Percentiles rank a stretch among this genome's conserved stretches.
phyloP scores from a whole-genome alignment of 768 basidiomycete genomes.

The Russula griseocarnosa region DNA sequence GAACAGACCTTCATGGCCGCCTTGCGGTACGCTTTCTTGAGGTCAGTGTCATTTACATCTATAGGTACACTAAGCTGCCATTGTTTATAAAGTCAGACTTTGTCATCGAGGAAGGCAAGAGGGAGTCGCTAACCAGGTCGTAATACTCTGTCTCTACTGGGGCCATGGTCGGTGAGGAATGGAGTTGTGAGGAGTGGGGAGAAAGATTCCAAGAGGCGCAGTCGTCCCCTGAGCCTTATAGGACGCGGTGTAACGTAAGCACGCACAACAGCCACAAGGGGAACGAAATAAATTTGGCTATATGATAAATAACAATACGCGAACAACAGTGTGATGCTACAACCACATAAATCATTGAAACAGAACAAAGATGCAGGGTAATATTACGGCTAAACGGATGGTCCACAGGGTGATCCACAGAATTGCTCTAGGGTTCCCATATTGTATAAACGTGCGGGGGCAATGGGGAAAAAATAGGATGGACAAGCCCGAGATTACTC shows the following conservation, averaged over 20 bases:
- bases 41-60: slow-evolving; percentile 70
- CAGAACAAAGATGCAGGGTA: background rate
- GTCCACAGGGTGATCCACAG: background rate
- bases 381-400: background rate
- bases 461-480: background rate
- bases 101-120: background rate
- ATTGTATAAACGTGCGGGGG: background rate
- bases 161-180: slow-evolving; percentile 46
- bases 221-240: background rate
- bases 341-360: slow-evolving; percentile 9
- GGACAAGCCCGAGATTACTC: background rate
- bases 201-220: background rate
- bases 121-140: slow-evolving; percentile 49
- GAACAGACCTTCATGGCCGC: slow-evolving; percentile 81
- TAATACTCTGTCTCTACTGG: slow-evolving; percentile 91
- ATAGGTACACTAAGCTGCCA: slow-evolving; percentile 62
- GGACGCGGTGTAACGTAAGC: slow-evolving; percentile 10
- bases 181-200: background rate
- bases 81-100: slow-evolving; percentile 13
- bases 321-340: slow-evolving; percentile 11
- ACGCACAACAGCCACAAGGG: background rate
- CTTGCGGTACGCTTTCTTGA: slow-evolving; percentile 95
- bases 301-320: background rate
- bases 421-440: slow-evolving; percentile 13
- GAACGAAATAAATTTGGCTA: background rate